phyloP scores from a whole-genome alignment of 345 rosid genomes.

The Euphorbia tirucalli region DNA sequence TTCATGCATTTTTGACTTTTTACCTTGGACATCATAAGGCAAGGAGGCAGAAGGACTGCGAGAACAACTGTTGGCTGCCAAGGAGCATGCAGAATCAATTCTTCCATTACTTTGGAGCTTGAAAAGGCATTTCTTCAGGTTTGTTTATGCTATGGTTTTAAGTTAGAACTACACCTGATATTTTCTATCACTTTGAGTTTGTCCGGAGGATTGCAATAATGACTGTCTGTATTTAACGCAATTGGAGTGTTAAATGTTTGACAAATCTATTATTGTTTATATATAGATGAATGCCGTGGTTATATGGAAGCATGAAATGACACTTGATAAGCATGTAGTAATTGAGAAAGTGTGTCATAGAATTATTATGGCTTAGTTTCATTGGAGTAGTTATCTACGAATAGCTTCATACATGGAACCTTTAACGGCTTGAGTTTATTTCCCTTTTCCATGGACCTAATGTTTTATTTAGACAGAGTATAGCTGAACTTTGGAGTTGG shows the following conservation, averaged over 20 bases:
- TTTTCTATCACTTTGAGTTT: neutral
- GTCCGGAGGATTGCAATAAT: neutral
- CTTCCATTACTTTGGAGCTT: constrained; percentile 74
- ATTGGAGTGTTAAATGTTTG: neutral
- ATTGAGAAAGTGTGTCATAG: neutral
- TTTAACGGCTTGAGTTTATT: neutral
- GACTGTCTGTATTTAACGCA: neutral
- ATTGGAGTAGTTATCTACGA: neutral
- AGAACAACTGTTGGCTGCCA: constrained; percentile 58
- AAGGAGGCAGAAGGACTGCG: constrained; percentile 55
- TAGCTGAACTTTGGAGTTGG: too few species aligned
- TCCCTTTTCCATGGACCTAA: neutral
- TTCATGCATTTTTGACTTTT: constrained; percentile 7
- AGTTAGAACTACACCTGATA: neutral
- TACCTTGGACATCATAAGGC: constrained; percentile 38
- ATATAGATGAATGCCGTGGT: neutral
- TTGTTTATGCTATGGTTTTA: neutral
- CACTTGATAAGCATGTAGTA: neutral
- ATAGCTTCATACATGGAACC: neutral
- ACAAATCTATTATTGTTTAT: neutral
- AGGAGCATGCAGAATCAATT: constrained; percentile 76
- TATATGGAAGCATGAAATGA: neutral
- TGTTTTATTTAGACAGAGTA: neutral
- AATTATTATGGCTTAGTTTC: too few species aligned
- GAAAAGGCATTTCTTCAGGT: constrained; percentile 76